These are phyloP conservation scores for Azolla pinnata DNA, from an alignment of 75 land plant species.

Conservation along the genomic window DNA sequence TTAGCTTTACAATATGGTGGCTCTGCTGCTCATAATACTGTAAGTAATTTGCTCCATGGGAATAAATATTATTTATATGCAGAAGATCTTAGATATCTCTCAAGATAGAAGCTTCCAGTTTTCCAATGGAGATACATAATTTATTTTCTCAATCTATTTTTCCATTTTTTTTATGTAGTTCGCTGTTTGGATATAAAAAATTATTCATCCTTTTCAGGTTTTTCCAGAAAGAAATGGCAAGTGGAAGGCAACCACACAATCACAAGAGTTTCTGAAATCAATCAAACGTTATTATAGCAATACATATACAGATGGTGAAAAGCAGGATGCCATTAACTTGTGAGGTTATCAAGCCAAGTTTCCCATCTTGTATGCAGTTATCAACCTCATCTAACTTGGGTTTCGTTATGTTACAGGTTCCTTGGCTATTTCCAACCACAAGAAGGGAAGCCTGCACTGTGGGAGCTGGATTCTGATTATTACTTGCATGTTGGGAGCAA, in stretches of 20 bases:
- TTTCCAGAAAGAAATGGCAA: constrained; percentile 95
- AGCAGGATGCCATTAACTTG: constrained; percentile 98
- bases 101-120: too few species aligned
- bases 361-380: too few species aligned
- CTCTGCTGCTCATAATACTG: constrained; percentile 92
- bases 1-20: constrained; percentile 98
- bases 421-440: constrained; percentile 90
- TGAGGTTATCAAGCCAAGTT: constrained; percentile 15
- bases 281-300: constrained; percentile 94
- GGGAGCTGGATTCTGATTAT: constrained; percentile 95
- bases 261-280: constrained; percentile 85
- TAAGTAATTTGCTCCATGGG: constrained; percentile 16
- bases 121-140: too few species aligned
- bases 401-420: constrained; percentile 34
- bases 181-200: too few species aligned
- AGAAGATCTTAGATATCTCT: too few species aligned
- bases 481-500: constrained; percentile 79
- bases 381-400: too few species aligned
- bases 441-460: constrained; percentile 94
- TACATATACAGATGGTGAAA: constrained; percentile 96
- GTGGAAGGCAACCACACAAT: constrained; percentile 98
- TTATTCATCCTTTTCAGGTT: constrained; percentile 56
- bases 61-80: too few species aligned
- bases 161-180: too few species aligned
- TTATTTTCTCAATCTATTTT: too few species aligned